A percentile compares a stretch with the other conserved stretches of the same genome.
phyloP scores from a whole-genome alignment of 2,329 filamentous ascomycete species.

The Rasamsonia emersonii region DNA sequence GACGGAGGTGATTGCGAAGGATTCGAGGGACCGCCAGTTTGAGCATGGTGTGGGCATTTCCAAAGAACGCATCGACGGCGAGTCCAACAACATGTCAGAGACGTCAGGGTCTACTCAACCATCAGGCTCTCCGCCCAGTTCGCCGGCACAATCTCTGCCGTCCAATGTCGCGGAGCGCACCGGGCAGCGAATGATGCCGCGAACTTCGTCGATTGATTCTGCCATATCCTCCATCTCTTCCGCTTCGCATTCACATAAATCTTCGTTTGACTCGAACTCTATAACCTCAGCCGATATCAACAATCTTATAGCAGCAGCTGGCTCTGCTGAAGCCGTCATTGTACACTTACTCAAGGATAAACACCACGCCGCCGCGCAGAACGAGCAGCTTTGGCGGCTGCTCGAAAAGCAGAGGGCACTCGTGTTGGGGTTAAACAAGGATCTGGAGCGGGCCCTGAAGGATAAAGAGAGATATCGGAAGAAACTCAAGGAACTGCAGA shows the following conservation, averaged over 20 bases:
- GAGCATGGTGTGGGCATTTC: constrained; percentile 20
- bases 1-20: constrained; percentile 12
- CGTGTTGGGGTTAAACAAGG: constrained; percentile 88
- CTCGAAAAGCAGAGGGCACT: constrained; percentile 95
- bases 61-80: constrained; percentile 14
- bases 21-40: constrained; percentile 6
- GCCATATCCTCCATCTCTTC: constrained; percentile 70
- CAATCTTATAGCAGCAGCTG: constrained; percentile 70
- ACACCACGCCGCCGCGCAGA: constrained; percentile 77
- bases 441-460: constrained; percentile 80
- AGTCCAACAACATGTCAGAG: constrained; percentile 19
- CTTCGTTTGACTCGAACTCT: constrained; percentile 47
- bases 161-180: constrained; percentile 22
- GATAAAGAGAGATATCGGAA: constrained; percentile 92
- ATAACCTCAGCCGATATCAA: constrained; percentile 66
- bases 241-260: constrained; percentile 50
- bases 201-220: constrained; percentile 87
- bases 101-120: constrained; percentile 19
- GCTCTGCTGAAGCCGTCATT: constrained; percentile 82
- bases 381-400: constrained; percentile 85
- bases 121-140: constrained; percentile 21
- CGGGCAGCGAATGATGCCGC: constrained; percentile 41
- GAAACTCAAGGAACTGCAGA: constrained; percentile 70
- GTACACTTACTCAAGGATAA: constrained; percentile 87
- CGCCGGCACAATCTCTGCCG: constrained; percentile 20